Conservation (phyloP, 208 protist species). For the Acanthamoeba lenticulata region DNA sequence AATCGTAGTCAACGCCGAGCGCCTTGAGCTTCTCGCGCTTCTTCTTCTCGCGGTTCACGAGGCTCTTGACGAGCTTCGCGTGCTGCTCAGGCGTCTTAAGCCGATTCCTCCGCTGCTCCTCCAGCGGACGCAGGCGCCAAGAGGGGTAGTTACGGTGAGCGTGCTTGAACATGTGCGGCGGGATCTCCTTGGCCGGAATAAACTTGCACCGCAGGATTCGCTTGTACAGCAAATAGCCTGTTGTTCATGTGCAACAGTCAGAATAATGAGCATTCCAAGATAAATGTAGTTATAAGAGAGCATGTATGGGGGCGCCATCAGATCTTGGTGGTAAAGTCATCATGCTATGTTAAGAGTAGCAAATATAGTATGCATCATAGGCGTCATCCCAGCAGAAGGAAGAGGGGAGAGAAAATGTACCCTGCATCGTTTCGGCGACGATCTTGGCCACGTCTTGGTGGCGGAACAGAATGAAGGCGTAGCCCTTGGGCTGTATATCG, state of each 20-base stretch:
- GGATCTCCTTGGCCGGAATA: slow-evolving; percentile 65
- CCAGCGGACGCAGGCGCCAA: background rate
- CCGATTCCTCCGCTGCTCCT: background rate
- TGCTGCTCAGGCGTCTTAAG: slow-evolving; percentile 36
- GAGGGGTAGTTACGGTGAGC: slow-evolving; percentile 34
- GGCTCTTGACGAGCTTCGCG: background rate
- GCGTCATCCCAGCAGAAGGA: background rate
- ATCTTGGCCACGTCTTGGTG: slow-evolving; percentile 71
- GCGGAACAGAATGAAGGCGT: slow-evolving; percentile 81
- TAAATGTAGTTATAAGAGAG: background rate
- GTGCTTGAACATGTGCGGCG: slow-evolving; percentile 68
- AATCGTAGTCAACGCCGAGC: slow-evolving; percentile 80
- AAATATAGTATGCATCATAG: slow-evolving; percentile 17
- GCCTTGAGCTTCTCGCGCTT: slow-evolving; percentile 70
- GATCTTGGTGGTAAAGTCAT: slow-evolving; percentile 30
- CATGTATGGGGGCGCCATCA: background rate
- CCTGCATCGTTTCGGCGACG: slow-evolving; percentile 80
- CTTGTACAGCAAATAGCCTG: slow-evolving; percentile 73
- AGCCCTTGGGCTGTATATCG: slow-evolving; percentile 67
- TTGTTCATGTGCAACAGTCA: background rate
- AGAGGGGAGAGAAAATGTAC: background rate
- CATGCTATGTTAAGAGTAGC: slow-evolving; percentile 16
- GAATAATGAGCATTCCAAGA: background rate
- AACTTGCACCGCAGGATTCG: slow-evolving; percentile 70
- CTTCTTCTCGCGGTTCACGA: slow-evolving; percentile 60